phyloP scores from a whole-genome alignment of 768 basidiomycete species.

The Asterophora lycoperdoides region DNA sequence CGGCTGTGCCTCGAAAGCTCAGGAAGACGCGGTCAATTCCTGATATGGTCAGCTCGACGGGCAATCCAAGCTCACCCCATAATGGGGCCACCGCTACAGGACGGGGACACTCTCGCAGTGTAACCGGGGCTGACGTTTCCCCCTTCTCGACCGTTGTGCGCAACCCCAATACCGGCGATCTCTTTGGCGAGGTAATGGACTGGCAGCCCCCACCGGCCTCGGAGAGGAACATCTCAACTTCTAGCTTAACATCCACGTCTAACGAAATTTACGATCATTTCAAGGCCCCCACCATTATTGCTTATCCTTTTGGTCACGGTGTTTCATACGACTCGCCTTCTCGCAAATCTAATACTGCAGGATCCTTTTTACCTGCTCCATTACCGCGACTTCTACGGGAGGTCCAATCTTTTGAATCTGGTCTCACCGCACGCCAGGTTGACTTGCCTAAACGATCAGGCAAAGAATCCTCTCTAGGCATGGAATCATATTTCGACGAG shows the following conservation, averaged over 20 bases:
- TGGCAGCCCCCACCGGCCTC: slow-evolving; percentile 43
- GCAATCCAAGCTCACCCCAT: slow-evolving; percentile 23
- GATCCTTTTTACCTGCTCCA: slow-evolving; percentile 32
- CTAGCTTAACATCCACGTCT: slow-evolving; percentile 28
- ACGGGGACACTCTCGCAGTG: slow-evolving; percentile 74
- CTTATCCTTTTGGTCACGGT: slow-evolving; percentile 60
- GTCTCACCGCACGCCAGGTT: slow-evolving; percentile 64
- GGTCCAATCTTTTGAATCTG: slow-evolving; percentile 87
- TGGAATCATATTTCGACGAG: slow-evolving; percentile 15
- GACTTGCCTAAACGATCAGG: slow-evolving; percentile 21
- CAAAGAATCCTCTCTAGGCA: slow-evolving; percentile 11
- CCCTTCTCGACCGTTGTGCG: slow-evolving; percentile 32
- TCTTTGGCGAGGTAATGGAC: slow-evolving; percentile 64
- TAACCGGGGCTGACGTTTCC: slow-evolving; percentile 64
- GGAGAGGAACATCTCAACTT: slow-evolving; percentile 32
- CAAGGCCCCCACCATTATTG: slow-evolving; percentile 30
- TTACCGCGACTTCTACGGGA: slow-evolving; percentile 62
- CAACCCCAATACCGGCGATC: slow-evolving; percentile 37
- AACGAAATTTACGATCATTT: slow-evolving; percentile 18
- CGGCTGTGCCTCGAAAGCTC: slow-evolving; percentile 47
- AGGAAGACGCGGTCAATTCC: slow-evolving; percentile 76
- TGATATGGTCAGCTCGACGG: slow-evolving; percentile 39
- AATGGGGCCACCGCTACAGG: slow-evolving; percentile 33
- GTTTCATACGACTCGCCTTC: slow-evolving; percentile 60
- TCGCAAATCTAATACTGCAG: slow-evolving; percentile 33